These are phyloP conservation scores for Aspergillus hancockii DNA, from an alignment of 495 filamentous ascomycete species.

Conservation along the genomic window DNA sequence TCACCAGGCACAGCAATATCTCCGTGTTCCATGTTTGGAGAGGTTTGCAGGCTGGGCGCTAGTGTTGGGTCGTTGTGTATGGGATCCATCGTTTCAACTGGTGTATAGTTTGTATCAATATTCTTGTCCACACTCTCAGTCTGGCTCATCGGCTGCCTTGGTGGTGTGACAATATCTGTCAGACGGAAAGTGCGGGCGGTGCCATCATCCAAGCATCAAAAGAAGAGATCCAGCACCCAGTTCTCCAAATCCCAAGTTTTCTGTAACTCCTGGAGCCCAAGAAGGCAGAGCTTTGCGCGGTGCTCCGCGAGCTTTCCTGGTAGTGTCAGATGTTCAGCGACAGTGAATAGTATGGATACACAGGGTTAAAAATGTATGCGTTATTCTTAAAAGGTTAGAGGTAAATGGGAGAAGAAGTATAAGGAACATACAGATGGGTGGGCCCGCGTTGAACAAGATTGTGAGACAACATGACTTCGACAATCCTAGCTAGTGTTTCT, in stretches of 20 bases:
- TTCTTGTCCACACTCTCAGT: neutral
- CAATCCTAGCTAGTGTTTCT: slow-evolving; percentile 43
- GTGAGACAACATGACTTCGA: slow-evolving; percentile 49
- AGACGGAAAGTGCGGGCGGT: slow-evolving; percentile 43
- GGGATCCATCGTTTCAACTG: neutral
- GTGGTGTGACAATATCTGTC: slow-evolving; percentile 15
- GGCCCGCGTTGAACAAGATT: slow-evolving; percentile 46
- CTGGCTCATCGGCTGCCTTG: neutral
- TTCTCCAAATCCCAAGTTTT: slow-evolving; percentile 51
- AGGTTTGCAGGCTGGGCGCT: neutral
- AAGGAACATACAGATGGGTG: slow-evolving; percentile 40
- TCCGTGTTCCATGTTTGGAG: neutral
- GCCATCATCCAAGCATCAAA: slow-evolving; percentile 45
- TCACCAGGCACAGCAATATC: slow-evolving; percentile 24
- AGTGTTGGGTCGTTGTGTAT: neutral
- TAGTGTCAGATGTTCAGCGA: slow-evolving; percentile 35
- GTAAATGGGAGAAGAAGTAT: neutral
- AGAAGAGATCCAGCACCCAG: slow-evolving; percentile 48
- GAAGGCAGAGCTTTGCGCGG: slow-evolving; percentile 46
- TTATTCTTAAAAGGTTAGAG: slow-evolving; percentile 36
- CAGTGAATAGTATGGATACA: slow-evolving; percentile 51
- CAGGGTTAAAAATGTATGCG: slow-evolving; percentile 47
- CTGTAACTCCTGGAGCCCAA: slow-evolving; percentile 48
- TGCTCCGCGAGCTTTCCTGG: slow-evolving; percentile 48
- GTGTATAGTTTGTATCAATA: neutral